Evolutionary conservation across 495 filamentous ascomycete species (phyloP), one percentile per base, ranked within the genome.

Genomic region (Hypoxylon perforatum): DNA sequence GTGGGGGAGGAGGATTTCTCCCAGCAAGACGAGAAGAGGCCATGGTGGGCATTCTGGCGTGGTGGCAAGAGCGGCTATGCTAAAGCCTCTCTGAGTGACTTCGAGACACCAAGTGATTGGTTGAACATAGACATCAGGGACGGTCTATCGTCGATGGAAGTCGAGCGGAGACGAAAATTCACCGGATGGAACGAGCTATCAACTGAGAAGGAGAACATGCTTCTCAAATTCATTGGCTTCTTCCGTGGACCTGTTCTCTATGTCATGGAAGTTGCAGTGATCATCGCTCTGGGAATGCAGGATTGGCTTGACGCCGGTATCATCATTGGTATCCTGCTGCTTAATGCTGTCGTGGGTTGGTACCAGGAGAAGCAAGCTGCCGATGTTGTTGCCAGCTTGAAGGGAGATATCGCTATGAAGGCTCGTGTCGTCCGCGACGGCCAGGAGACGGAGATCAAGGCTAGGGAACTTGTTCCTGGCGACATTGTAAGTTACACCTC

Each of bases 321-420:
- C 63, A 92, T 93, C 75, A 89, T 91, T 57, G 90, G 87, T 77
- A 92, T 93, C 64, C 74, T 93, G 22, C 73, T 91, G 67, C 86
- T 93, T 61, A 93, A 93, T 81, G 90, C 90, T 48, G 68, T 80
- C 49, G 90, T 92, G 75, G 90, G 90, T 82, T 93, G 90, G 90
- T 93, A 92, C 77, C 90, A 93, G 77, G 90, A 93, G 77, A 92
- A 92, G 81, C 89, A 92, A 78, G 90, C 90, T 66, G 90, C 90
- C 69, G 90, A 93, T 76, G 89, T 93, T 73, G 90, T 93, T 62
- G 90, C 90, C 55, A 85, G 80, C 56, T 79, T 93, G 35, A 92
- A 92, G 81, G 90, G 90, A 83, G 90, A 92, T 72, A 93, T 93
- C 76, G 90, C 90, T 64, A 90, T 93, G 88, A 88, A 88, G 77